A percentile compares a stretch with the other conserved stretches of the same genome.
phyloP scores from a whole-genome alignment of 345 rosid genomes.

The Hibiscus syriacus region DNA sequence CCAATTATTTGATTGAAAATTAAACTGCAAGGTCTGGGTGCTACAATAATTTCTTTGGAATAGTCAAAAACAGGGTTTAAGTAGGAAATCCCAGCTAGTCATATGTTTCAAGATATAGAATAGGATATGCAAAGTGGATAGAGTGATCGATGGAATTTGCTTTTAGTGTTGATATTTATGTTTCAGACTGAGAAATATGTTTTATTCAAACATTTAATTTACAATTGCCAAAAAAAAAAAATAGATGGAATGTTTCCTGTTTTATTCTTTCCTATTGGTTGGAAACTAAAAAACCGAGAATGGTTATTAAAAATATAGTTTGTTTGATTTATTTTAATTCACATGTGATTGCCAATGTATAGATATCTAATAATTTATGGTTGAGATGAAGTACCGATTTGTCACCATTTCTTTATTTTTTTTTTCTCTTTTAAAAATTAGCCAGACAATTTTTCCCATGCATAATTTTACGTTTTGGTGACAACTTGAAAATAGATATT shows the following conservation, averaged over 20 bases:
- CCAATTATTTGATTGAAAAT: not conserved
- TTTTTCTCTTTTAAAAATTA: not conserved
- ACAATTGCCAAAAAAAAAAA: not conserved
- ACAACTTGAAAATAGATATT: not conserved
- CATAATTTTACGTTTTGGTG: not conserved
- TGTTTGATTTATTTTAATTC: not conserved
- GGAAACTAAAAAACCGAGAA: not conserved
- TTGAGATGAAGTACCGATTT: not conserved
- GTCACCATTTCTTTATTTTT: not conserved
- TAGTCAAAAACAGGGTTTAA: not conserved
- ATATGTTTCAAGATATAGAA: not conserved
- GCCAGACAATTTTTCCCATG: not conserved
- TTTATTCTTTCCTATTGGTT: not conserved
- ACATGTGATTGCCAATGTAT: not conserved
- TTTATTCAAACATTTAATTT: not conserved
- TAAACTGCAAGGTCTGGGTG: not conserved
- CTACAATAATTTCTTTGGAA: not conserved
- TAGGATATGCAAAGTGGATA: not conserved
- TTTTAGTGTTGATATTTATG: not conserved
- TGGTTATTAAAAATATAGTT: not conserved
- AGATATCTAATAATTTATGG: not conserved
- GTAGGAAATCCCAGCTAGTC: not conserved
- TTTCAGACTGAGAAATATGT: not conserved
- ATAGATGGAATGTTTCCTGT: not conserved
- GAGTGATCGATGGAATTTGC: not conserved